Percentiles rank a stretch among this genome's conserved stretches.
These are phyloP conservation scores for Rhodomyrtus tomentosa DNA, from an alignment of 345 rosid genomes.

Conservation along the genomic window DNA sequence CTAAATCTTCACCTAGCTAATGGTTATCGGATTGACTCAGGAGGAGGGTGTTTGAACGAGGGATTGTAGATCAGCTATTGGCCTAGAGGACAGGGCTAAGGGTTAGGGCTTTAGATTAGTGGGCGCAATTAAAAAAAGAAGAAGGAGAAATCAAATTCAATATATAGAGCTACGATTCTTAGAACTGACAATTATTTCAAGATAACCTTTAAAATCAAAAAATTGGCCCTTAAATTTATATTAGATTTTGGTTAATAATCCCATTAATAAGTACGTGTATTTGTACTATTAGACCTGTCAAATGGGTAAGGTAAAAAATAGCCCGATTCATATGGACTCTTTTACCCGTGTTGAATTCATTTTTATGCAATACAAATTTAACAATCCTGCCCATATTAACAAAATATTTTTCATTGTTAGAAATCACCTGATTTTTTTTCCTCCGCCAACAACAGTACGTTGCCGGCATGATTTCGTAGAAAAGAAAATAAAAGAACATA, in stretches of 20 bases:
- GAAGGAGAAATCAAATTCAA: not conserved
- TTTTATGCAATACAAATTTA: too few species aligned
- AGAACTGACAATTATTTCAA: not conserved
- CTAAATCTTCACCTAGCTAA: not conserved
- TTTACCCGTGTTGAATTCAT: too few species aligned
- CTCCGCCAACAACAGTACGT: too few species aligned
- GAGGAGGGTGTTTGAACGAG: not conserved
- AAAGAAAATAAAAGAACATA: too few species aligned
- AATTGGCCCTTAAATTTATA: not conserved
- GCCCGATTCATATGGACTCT: too few species aligned
- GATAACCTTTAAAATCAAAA: not conserved
- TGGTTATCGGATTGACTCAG: not conserved
- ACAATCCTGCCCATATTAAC: too few species aligned
- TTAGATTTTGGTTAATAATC: not conserved
- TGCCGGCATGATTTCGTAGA: too few species aligned
- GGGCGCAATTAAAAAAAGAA: not conserved
- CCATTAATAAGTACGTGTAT: not conserved
- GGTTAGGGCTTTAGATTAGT: not conserved
- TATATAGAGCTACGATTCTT: not conserved
- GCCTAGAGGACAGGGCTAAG: too few species aligned
- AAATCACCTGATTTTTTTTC: too few species aligned
- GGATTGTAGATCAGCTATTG: too few species aligned
- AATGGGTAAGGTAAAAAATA: too few species aligned
- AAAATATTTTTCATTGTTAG: too few species aligned
- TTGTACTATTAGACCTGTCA: not conserved